Evolutionary conservation across 768 basidiomycete genomes (phyloP).

Genomic region (Serendipita sp.): DNA sequence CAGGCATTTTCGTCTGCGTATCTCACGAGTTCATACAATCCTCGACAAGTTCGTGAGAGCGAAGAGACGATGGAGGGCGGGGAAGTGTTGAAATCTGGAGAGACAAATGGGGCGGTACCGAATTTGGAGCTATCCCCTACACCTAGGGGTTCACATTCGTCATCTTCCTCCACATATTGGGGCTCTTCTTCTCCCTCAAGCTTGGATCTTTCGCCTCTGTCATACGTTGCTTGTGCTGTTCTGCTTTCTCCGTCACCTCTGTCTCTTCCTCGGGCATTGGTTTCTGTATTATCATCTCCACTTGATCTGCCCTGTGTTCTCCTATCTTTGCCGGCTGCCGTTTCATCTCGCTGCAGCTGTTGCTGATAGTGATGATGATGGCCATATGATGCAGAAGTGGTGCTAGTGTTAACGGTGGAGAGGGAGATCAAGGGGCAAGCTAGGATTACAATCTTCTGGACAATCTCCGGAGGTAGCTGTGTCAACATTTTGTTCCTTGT

Average conservation of each 20-base stretch:
- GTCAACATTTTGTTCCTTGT: not conserved
- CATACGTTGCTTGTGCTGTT: no score
- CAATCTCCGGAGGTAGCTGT: not conserved
- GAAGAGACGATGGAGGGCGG: not conserved
- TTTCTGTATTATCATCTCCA: no score
- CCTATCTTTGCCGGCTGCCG: no score
- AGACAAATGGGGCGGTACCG: not conserved
- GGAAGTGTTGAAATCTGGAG: not conserved
- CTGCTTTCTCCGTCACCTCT: no score
- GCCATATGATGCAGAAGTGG: not conserved
- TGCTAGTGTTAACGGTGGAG: not conserved
- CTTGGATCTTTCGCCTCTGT: no score
- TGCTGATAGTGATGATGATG: not conserved
- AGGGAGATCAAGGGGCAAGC: not conserved
- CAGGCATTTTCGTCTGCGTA: not conserved
- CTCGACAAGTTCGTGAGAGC: not conserved
- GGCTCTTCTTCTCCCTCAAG: not conserved
- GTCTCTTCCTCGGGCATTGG: no score
- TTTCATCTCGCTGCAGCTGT: not conserved
- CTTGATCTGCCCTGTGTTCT: no score
- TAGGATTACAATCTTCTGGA: not conserved
- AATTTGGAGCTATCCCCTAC: not conserved
- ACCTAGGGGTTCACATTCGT: no score
- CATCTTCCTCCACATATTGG: not conserved
- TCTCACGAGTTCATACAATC: not conserved